Base-by-base conservation (phyloP, 352 stramenopile species). In the Phytophthora capsici region DNA sequence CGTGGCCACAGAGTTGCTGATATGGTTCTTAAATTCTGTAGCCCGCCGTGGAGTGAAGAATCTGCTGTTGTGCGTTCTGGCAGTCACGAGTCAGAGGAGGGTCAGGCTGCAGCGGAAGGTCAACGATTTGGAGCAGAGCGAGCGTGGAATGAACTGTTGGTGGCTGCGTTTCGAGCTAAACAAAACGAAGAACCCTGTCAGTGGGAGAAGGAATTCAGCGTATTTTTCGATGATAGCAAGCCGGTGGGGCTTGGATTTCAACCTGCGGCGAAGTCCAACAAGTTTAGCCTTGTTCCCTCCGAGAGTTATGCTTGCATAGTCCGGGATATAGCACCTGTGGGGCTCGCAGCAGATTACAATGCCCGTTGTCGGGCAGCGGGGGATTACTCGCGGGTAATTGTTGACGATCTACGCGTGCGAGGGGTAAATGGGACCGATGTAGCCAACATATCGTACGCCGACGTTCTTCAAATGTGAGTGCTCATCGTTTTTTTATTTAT, bases 311-410 rank as follows among this genome's bases (percentile, higher is more conserved):
- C 55, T 55, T 90, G 80, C 53, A 44, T 67, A 9, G 77, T 92
- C 16, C 59, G 65, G 16, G 62, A 80, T 28, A 69, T 92, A 19
- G 53, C 71, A 30, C 64, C 63, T 2, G 55, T 51, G 6, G 67
- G 81, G 20, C 71, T 84, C n/a, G 76, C 70, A 16, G 69, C 70
- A 26, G 67, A 81, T n/a, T 77, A 93, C 69, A 93, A 93, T 48
- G 66, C 69, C 8, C 73, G 65, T 6, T 85, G 78, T 50, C 59
- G 53, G 8, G 58, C 61, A 9, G 48, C 61, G 14, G 78, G 80
- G 4, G 81, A 88, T 59, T 83, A 84, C 51, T 79, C 73, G 12
- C 70, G 72, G 4, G 59, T 93, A 10, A 74, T 93, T 28, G 47
- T 64, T 2, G 66, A 67, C 23, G 63, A 69, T 10, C 58, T 73